A percentile compares a stretch with the other conserved stretches of the same genome.
phyloP scores from a whole-genome alignment of 139 green algal genomes.

The Volvox africanus region DNA sequence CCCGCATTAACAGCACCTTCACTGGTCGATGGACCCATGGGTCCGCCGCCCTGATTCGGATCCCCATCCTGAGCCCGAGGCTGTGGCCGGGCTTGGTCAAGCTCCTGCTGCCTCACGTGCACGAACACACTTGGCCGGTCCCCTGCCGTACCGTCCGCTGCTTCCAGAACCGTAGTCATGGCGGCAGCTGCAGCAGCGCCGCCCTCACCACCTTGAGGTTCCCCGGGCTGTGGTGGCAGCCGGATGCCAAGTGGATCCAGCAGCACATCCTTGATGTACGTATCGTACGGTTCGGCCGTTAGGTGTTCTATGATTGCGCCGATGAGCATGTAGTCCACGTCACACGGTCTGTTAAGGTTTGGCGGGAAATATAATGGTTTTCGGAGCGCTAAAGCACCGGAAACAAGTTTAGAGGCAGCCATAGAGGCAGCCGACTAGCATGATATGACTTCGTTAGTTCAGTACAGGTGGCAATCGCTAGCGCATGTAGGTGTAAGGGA shows the following conservation, averaged over 20 bases:
- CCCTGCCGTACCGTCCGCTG: background rate
- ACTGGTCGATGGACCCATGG: background rate
- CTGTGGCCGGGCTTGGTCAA: background rate
- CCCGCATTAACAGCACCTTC: background rate
- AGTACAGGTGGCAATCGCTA: no score
- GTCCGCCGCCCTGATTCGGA: background rate
- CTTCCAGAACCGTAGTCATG: no score
- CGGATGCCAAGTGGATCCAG: conserved; percentile 20
- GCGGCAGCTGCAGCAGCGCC: no score
- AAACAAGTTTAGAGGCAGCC: no score
- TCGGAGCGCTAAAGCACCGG: no score
- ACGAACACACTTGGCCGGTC: background rate
- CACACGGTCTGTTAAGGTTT: background rate
- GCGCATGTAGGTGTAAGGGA: no score
- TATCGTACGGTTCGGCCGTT: conserved; percentile 11
- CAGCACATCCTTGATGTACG: background rate
- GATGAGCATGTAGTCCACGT: conserved; percentile 36
- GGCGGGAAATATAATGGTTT: no score
- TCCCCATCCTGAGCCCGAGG: background rate
- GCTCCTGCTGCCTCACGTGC: background rate
- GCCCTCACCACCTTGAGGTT: background rate
- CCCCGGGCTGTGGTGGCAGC: background rate
- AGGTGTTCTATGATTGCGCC: conserved; percentile 25
- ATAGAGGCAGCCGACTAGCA: no score
- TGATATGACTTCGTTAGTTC: no score